phyloP scores from a whole-genome alignment of 495 filamentous ascomycete genomes.

The Penicillium subrubescens region DNA sequence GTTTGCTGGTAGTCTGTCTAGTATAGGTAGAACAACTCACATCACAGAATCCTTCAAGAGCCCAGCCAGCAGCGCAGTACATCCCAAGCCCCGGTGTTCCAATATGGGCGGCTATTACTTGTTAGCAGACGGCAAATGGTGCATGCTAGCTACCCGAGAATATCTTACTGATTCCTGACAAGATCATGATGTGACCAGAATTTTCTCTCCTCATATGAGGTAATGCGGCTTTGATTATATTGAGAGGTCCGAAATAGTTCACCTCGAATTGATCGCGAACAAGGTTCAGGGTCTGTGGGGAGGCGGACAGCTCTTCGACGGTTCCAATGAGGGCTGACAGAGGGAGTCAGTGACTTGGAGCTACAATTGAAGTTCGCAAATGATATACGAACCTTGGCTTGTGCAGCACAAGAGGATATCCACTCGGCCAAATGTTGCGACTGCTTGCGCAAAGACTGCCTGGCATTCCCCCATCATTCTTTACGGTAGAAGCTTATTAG shows the following conservation, averaged over 20 bases:
- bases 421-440: slow-evolving; percentile 79
- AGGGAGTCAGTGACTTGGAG: background rate
- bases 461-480: slow-evolving; percentile 63
- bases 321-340: slow-evolving; percentile 80
- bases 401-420: slow-evolving; percentile 89
- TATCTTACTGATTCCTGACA: slow-evolving; percentile 76
- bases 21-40: slow-evolving; percentile 32
- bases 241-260: slow-evolving; percentile 92
- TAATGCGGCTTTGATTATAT: slow-evolving; percentile 88
- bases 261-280: slow-evolving; percentile 91
- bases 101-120: slow-evolving; percentile 69
- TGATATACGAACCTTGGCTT: slow-evolving; percentile 64
- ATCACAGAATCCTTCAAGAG: slow-evolving; percentile 96
- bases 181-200: slow-evolving; percentile 84
- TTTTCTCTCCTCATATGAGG: slow-evolving; percentile 77
- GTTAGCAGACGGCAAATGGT: slow-evolving; percentile 20
- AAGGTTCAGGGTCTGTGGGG: slow-evolving; percentile 70
- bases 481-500: slow-evolving; percentile 15
- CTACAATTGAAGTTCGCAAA: background rate
- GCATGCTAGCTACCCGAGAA: background rate
- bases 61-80: slow-evolving; percentile 92
- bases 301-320: slow-evolving; percentile 83
- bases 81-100: slow-evolving; percentile 89
- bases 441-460: slow-evolving; percentile 82
- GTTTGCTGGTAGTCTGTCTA: background rate